Conservation (phyloP, 805 yeast species). For the Pichia paraexigua region DNA sequence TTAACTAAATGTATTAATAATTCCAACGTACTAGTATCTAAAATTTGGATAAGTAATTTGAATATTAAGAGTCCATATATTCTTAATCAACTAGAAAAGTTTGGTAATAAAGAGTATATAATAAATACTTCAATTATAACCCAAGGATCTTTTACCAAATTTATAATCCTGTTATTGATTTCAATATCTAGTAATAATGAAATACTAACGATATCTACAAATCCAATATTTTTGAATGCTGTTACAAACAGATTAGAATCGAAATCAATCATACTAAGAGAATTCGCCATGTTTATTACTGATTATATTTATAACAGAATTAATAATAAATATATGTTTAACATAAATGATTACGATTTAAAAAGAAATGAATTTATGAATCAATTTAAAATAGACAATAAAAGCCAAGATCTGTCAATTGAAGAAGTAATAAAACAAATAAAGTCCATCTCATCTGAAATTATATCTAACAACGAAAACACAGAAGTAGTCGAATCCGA, state of each 20-base stretch:
- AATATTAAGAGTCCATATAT: background rate
- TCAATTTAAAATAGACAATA: background rate
- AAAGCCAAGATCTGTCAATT: slow-evolving; percentile 7
- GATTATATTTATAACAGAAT: slow-evolving; percentile 35
- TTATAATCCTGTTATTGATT: slow-evolving; percentile 33
- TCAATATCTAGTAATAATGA: slow-evolving; percentile 16
- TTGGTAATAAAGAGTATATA: slow-evolving; percentile 21
- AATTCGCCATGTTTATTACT: slow-evolving; percentile 51
- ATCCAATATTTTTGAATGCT: slow-evolving; percentile 36
- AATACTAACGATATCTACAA: slow-evolving; percentile 27
- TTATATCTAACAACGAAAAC: background rate
- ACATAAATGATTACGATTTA: slow-evolving; percentile 17
- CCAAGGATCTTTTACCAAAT: slow-evolving; percentile 44
- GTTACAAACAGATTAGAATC: slow-evolving; percentile 51
- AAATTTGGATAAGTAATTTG: slow-evolving; percentile 3
- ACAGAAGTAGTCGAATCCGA: background rate
- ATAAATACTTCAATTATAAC: slow-evolving; percentile 28
- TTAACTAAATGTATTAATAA: slow-evolving; percentile 1
- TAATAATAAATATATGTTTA: slow-evolving; percentile 27
- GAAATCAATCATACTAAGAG: slow-evolving; percentile 35
- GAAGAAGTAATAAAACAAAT: background rate
- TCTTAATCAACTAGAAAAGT: slow-evolving; percentile 8
- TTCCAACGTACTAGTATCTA: background rate
- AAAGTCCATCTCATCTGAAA: background rate
- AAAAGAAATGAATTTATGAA: slow-evolving; percentile 13